Evolutionary conservation across 257 asterid species (phyloP), one percentile per base, ranked within the genome.

Genomic region (Thymus mandschuricus): DNA sequence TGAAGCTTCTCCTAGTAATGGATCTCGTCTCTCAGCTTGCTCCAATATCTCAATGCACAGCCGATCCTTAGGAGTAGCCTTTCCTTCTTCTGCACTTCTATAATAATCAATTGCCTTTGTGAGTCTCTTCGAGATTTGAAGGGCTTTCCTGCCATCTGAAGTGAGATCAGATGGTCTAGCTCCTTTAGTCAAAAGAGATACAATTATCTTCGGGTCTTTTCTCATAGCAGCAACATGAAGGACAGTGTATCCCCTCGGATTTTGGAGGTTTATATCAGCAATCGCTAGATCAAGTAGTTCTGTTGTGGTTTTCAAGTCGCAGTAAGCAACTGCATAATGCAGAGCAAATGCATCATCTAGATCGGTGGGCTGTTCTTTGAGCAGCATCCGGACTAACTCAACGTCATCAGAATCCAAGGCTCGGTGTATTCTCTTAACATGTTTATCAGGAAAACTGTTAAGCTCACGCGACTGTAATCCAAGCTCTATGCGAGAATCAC

Each of bases 191-290:
- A 94, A 73, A 62, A 94, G 91, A 59, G 98, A 94, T 5, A 89
- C 96, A 60, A 94, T 84, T 66, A 91, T 89, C 73, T 87, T 87
- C 38, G 98, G 98, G 71, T 94, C 98, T 82, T 89, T 94, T 72
- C 98, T 88, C 87, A 84, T 89, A n/a, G 96, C 92, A 56, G 98
- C 97, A 64, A 91, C 89, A 85, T 94, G 98, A 79, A 94, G 96
- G 69, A 94, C 98, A 0, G 96, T 84, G 81, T 85, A 80, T 60
- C 98, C 97, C 87, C 98, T 86, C 9, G 71, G 83, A 81, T 94
- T 89, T 72, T 85, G 86, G 63, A 69, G 82, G 88, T 94, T 94
- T 74, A 94, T 81, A 76, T 94, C 97, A 30, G 97, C 94, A 80
- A 91, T 85, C 67, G 96, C 86, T 30, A 93, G 80, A 83, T 94